Evolutionary conservation across 257 asterid genomes (phyloP).

Genomic region (Penstemon newberryi): DNA sequence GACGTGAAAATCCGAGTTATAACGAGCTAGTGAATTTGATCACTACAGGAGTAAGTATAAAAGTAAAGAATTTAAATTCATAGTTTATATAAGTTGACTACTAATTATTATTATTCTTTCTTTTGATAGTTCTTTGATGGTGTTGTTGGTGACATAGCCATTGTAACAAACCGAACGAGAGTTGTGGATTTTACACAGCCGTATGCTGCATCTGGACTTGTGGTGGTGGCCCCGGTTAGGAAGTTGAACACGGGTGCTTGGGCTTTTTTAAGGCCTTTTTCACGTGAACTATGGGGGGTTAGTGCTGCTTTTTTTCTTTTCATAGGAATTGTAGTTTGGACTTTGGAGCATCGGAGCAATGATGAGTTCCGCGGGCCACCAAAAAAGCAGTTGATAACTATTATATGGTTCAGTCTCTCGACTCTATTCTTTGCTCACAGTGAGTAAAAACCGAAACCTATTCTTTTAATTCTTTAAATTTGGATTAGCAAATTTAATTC

Average conservation of each 20-base stretch:
- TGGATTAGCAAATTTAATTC: slow-evolving; percentile 7
- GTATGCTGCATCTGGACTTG: slow-evolving; percentile 64
- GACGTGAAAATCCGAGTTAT: slow-evolving; percentile 69
- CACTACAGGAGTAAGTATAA: slow-evolving; percentile 72
- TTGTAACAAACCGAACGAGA: slow-evolving; percentile 53
- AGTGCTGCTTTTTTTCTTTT: slow-evolving; percentile 52
- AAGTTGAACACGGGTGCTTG: slow-evolving; percentile 57
- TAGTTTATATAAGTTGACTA: background rate
- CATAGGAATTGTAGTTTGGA: slow-evolving; percentile 67
- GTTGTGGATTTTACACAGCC: slow-evolving; percentile 75
- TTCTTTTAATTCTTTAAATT: background rate
- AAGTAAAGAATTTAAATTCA: background rate
- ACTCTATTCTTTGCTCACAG: slow-evolving; percentile 62
- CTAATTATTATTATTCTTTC: slow-evolving; percentile 17
- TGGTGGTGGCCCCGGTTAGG: slow-evolving; percentile 61
- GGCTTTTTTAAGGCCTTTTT: slow-evolving; percentile 73
- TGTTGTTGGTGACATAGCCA: slow-evolving; percentile 60
- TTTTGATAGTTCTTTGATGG: slow-evolving; percentile 49
- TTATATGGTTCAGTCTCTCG: slow-evolving; percentile 64
- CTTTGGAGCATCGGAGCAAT: slow-evolving; percentile 66
- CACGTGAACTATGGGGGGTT: slow-evolving; percentile 57
- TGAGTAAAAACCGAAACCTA: slow-evolving; percentile 30
- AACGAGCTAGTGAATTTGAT: slow-evolving; percentile 57
- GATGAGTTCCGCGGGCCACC: slow-evolving; percentile 81
- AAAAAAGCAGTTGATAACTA: slow-evolving; percentile 59